phyloP scores from a whole-genome alignment of 768 basidiomycete genomes.

The Xerocomellus dryophilus region DNA sequence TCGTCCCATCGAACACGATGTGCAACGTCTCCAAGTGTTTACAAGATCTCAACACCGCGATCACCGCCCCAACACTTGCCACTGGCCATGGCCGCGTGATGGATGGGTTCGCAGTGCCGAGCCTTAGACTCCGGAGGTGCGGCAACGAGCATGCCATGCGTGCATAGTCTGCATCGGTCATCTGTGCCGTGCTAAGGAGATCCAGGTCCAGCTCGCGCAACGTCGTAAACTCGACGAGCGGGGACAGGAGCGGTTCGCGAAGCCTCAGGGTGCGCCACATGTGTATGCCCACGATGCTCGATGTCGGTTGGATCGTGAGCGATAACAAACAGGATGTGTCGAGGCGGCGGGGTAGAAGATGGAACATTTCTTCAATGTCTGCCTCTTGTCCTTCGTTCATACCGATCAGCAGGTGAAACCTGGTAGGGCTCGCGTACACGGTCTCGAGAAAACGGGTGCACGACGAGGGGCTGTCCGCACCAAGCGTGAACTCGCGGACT shows the following conservation, averaged over 20 bases:
- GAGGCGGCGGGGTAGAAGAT: conserved; percentile 10
- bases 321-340: conserved; percentile 4
- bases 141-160: conserved; percentile 10
- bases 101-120: conserved; percentile 13
- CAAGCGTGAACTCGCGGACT: conserved; percentile 12
- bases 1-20: conserved; percentile 18
- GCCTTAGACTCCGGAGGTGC: conserved; percentile 10
- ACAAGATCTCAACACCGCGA: conserved; percentile 16
- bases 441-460: conserved; percentile 11
- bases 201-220: conserved; percentile 21
- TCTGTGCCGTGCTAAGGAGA: conserved; percentile 3
- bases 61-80: conserved; percentile 9
- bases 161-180: conserved; percentile 11
- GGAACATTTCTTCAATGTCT: conserved; percentile 5
- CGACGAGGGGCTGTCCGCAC: not conserved
- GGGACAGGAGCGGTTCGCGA: not conserved
- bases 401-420: conserved; percentile 5
- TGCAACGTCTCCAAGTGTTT: conserved; percentile 11
- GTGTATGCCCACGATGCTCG: not conserved
- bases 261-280: conserved; percentile 3
- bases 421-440: conserved; percentile 11
- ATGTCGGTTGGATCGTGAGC: conserved; percentile 6
- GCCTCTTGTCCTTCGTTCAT: conserved; percentile 1
- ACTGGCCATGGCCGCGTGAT: conserved; percentile 1
- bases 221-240: conserved; percentile 12